phyloP scores from a whole-genome alignment of 2,329 filamentous ascomycete species.

The Simplicillium sp. region DNA sequence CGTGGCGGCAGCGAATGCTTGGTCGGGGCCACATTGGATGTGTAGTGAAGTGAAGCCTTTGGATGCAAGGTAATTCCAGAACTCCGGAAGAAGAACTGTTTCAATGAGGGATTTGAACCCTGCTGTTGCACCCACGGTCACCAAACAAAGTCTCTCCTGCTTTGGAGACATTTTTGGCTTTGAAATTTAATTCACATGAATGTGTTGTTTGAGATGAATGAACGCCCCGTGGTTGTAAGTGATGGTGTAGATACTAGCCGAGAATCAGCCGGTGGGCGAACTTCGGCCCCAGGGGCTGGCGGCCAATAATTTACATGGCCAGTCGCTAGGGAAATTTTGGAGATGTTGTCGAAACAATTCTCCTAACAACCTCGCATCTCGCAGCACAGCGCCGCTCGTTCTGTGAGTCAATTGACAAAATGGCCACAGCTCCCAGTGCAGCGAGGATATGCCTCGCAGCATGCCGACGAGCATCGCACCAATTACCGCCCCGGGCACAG shows the following conservation, averaged over 20 bases:
- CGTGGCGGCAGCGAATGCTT: conserved; percentile 23
- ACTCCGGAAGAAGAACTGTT: conserved; percentile 50
- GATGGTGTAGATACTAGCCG: conserved; percentile 5
- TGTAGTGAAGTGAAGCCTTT: conserved; percentile 61
- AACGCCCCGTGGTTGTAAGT: conserved; percentile 3
- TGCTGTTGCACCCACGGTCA: conserved; percentile 89
- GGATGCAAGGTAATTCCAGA: conserved; percentile 50
- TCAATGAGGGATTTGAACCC: conserved; percentile 65
- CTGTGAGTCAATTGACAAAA: conserved; percentile 10
- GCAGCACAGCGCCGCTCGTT: no score
- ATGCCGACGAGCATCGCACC: conserved; percentile 19
- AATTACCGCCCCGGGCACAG: conserved; percentile 15
- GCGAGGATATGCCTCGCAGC: conserved; percentile 24
- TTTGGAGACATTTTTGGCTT: background rate
- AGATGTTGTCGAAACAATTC: no score
- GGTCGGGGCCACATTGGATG: conserved; percentile 72
- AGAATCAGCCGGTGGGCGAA: background rate
- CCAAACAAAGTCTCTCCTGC: conserved; percentile 50
- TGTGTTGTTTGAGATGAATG: background rate
- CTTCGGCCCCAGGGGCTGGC: conserved; percentile 1
- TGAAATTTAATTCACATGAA: background rate
- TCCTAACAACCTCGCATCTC: no score
- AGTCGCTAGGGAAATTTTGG: no score
- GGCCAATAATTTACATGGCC: no score
- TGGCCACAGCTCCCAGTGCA: conserved; percentile 28